Evolutionary conservation across 2,329 filamentous ascomycete species (phyloP), one percentile per base, ranked within the genome.

Genomic region (Verticillium albo-atrum): DNA sequence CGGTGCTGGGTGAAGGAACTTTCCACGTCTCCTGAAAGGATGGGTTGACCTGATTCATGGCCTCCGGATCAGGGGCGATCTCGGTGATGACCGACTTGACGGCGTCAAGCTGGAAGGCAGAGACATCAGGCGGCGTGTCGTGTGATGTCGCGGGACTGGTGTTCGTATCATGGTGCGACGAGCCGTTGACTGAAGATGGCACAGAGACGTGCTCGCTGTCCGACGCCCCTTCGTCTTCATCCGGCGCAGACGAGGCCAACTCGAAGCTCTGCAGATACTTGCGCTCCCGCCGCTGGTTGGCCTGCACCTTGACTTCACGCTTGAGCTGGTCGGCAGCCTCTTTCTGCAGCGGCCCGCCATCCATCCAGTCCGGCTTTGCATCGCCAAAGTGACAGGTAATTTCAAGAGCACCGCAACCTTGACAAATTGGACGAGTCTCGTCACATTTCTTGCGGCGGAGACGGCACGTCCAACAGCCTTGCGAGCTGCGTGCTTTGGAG

Each of bases 361-460:
- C 83, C 82, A 85, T 84, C 82, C 82, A 85, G 4, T 79, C 79
- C 15, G 83, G 82, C 68, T 82, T 86, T 26, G 73, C 70, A 2
- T 80, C 75, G 61, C 73, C 71, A 64, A 79, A 85, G 61, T 82
- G 69, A 66, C 85, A 88, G 20, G 77, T 78, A 59, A 87, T 86
- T 55, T 81, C 76, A n/a, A 88, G 77, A 2, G 73, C 68, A 15
- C 71, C 68, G 70, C 84, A 88, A 35, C 68, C 72, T 6, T 77
- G 72, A 68, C 85, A 88, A 10, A 77, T 67, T 12, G 84, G 83
- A 2, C 74, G 77, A 26, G 66, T 72, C 66, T 85, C 81, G 62
- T 86, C 82, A 67, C 85, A 88, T 66, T 85, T 86, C 67, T 87
- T 88, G 64, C 82, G 82, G 23, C 85, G 79, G 12, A 86, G 75